Evolutionary conservation across 805 yeast species (phyloP), one percentile per base, ranked within the genome.

Genomic region (Candida maltosa): DNA sequence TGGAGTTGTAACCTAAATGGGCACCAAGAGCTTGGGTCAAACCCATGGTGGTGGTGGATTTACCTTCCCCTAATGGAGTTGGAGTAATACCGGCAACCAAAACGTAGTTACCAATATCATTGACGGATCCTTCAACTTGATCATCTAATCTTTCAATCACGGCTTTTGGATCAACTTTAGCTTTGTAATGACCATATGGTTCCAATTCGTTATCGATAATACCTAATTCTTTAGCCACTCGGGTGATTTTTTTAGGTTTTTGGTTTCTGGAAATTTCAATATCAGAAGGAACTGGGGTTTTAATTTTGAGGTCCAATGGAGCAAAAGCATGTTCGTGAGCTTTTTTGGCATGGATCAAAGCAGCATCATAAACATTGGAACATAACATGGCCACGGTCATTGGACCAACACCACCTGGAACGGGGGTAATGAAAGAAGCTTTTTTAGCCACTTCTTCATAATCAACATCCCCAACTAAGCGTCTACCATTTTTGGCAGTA

Each of bases 321-420:
- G 59, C 60, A 51, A 75, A 62, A 40, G 63, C 59, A 48, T 75
- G 67, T 53, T 69, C 60, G 53, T 74, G 71, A 8, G 69, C 67
- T 34, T 51, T 67, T 60, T 61, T 61, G 37, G 65, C 70, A 51
- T 72, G 77, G 36, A 75, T 65, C 49, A 82, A 71, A 15, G 97
- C 95, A 34, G 96, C 87, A 45, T 76, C 73, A 39, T 80, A 69
- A 8, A 91, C 91, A 54, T 93, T 91, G 45, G 83, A 76, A 43
- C 89, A 75, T 41, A 91, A 76, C 96, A 89, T 88, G 26, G 96
- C 96, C 31, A 91, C 97, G 18, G 98, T 91, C 97, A 91, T 91
- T 45, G 98, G 98, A 26, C 98, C 98, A 44, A 91, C 97, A 50
- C 97, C 97, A 56, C 97, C 97, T 21, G 98, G 98, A 37, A 91